These are phyloP conservation scores for Kwoniella dejecticola DNA, from an alignment of 768 basidiomycete species.

Conservation along the genomic window DNA sequence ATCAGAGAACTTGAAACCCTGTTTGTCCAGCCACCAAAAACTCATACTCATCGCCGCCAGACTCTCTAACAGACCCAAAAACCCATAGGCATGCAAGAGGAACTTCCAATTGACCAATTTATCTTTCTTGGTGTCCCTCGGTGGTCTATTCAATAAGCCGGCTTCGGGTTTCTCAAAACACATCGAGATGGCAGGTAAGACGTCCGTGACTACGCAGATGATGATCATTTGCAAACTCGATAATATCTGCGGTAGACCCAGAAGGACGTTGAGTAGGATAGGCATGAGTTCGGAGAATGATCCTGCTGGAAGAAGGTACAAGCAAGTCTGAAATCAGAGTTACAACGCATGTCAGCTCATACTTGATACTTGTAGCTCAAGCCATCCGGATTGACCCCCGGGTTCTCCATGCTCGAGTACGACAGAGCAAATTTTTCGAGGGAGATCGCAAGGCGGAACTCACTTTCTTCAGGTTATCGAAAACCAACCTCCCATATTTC, in stretches of 20 bases:
- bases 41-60: constrained; percentile 62
- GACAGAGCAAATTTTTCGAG: too few relatives aligned
- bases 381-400: too few relatives aligned
- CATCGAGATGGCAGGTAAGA: constrained; percentile 62
- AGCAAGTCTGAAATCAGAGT: constrained; percentile 27
- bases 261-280: constrained; percentile 62
- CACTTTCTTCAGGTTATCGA: constrained; percentile 63
- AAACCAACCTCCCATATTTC: constrained; percentile 60
- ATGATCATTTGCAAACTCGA: constrained; percentile 62
- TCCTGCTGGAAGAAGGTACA: constrained; percentile 49
- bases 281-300: constrained; percentile 68
- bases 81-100: constrained; percentile 64
- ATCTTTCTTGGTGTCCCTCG: constrained; percentile 64
- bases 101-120: constrained; percentile 62
- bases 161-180: constrained; percentile 67
- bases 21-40: constrained; percentile 60
- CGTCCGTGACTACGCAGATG: constrained; percentile 66
- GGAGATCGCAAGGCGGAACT: constrained; percentile 12
- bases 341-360: too few relatives aligned
- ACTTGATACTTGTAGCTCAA: too few relatives aligned
- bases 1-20: constrained; percentile 45
- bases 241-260: constrained; percentile 65
- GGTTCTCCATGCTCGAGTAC: too few relatives aligned
- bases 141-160: constrained; percentile 63
- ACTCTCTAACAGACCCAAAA: constrained; percentile 61